Percentiles rank a stretch among this genome's conserved stretches.
Evolutionary conservation across 1,284 basidiomycete species (phyloP).

Genomic region (Spongiforma sp.): DNA sequence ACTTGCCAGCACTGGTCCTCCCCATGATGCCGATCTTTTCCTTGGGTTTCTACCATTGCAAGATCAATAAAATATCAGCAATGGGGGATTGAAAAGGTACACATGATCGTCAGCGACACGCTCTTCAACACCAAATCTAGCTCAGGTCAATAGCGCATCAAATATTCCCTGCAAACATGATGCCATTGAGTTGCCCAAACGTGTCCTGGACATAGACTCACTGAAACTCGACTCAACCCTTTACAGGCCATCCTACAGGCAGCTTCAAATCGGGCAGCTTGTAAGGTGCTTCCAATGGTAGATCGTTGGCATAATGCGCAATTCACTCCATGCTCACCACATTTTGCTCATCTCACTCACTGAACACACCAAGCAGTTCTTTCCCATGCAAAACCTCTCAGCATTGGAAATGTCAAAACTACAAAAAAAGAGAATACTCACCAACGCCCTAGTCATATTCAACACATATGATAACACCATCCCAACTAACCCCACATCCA

Average conservation of each 20-base stretch:
- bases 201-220: conserved; percentile 34
- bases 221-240: conserved; percentile 81
- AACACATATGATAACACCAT: conserved; percentile 88
- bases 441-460: conserved; percentile 77
- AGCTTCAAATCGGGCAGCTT: conserved; percentile 73
- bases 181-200: background rate
- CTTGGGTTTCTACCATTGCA: conserved; percentile 56
- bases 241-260: conserved; percentile 70
- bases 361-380: conserved; percentile 92
- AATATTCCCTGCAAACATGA: conserved; percentile 63
- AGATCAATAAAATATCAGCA: conserved; percentile 23
- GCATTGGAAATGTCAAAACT: background rate
- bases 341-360: conserved; percentile 95
- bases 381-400: background rate
- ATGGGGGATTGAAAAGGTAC: conserved; percentile 22
- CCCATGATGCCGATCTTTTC: conserved; percentile 90
- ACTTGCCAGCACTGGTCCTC: conserved; percentile 94
- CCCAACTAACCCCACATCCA: conserved; percentile 93
- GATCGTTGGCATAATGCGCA: conserved; percentile 69
- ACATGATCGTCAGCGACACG: conserved; percentile 70
- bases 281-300: conserved; percentile 79
- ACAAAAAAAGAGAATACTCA: conserved; percentile 38
- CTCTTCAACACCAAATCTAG: conserved; percentile 81
- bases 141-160: conserved; percentile 83
- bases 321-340: conserved; percentile 89